Base-by-base conservation (phyloP, 768 basidiomycete species). In the Glaciozyma martinii region DNA sequence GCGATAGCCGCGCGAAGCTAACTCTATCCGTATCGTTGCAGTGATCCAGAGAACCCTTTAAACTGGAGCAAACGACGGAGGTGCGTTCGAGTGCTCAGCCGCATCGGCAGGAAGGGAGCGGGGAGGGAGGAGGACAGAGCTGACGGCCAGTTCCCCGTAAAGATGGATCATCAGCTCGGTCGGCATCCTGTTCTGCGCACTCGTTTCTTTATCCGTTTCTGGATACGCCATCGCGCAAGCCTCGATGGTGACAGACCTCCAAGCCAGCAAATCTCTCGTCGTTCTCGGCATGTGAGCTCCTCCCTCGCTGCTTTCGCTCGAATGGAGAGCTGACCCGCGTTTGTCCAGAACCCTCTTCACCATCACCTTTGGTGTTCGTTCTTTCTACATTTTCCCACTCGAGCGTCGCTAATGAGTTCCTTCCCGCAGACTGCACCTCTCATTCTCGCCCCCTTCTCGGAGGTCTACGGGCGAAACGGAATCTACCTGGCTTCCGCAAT, bases 391-490 rank as follows among this genome's bases (percentile, higher is more conserved):
- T 3, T 47, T 16, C 10, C 21, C 46, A 47, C 19, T n/a, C 46
- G 21, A 19, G 46, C 46, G 46, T 7, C 19, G 21, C 46, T 19
- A 16, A n/a, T 8, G 16, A 3, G 6, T 47, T 23, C 19, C 8
- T 47, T 19, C 46, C 6, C 23, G 33, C 37, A 16, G 55, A 13
- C 37, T 40, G 37, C 55, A 1, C 77, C 76, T 12, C 68, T 78
- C 59, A 50, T 75, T 1, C 67, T 75, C 12, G 75, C 76, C 0
- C 76, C 76, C 4, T 65, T 75, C 0, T 71, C 71, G 18, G 76
- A 75, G 59, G 55, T 56, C 7, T 56, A 56, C 55, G 55, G 55
- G 13, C 33, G 55, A 8, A 23, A 25, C 37, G 37, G 55, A 9
- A 56, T 56, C 55, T 56, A 56, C 37, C 27, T 76, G 55, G 62